Base-by-base conservation (phyloP, 305 asterid species). In the Salvia sclarea region DNA sequence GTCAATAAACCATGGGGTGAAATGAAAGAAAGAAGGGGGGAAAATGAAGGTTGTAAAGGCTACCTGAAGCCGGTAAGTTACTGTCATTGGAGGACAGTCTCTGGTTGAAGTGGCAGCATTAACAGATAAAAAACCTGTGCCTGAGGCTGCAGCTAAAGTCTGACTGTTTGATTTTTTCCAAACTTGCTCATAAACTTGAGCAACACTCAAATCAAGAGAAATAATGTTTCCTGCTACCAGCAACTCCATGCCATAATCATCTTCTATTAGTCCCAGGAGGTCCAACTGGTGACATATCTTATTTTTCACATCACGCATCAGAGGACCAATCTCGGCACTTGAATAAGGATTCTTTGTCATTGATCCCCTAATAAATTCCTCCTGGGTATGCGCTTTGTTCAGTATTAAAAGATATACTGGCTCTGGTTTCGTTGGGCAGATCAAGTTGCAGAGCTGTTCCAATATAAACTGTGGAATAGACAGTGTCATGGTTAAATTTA, bases 221-320 rank as follows among this genome's bases (percentile, higher is more conserved):
- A 95, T 92, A 50, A 92, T 95, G 75, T 82, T 95, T 76, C 99
- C 99, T 60, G 97, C 96, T 4, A 95, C 95, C 72, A 95, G 85
- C 77, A 95, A 83, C 74, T 95, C 99, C 99, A 95, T 95, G 78
- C 99, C 95, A 78, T 80, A 95, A 80, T 95, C 99, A 78, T 92
- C 99, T 82, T 92, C 99, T 72, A 95, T 24, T 33, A 95, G 90
- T 71, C 99, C 96, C 80, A 95, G 78, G 58, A 95, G 96, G 75
- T 95, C 99, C 92, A 95, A 82, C 85, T 95, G 99, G 75, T 89
- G 91, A 80, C 99, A 95, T 61, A 95, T 95, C 81, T 95, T 95
- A 81, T 95, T 95, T 87, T 92, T 95, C 59, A 95, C 99, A 84
- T 95, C 99, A 79, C 99, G 98, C 99, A 95, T 92, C 78, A 95